Conservation (phyloP, 1,139 yeast species). For the Taphrina sp. region DNA sequence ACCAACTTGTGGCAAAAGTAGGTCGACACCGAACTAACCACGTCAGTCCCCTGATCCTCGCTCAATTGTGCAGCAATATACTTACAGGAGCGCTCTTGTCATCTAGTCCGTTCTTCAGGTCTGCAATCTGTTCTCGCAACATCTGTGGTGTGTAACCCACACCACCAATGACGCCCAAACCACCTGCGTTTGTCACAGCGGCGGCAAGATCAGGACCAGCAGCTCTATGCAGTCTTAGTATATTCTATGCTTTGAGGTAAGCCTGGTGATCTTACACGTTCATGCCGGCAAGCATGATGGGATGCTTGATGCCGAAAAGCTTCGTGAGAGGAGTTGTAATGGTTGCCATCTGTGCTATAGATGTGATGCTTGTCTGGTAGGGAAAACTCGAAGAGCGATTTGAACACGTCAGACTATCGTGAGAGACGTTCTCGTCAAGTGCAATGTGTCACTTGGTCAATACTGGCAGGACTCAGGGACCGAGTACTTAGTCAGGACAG, state of each 20-base stretch:
- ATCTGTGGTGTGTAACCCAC: constrained; percentile 40
- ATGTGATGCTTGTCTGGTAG: too few species aligned
- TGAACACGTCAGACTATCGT: too few species aligned
- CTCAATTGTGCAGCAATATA: constrained; percentile 8
- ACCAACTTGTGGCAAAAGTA: constrained; percentile 41
- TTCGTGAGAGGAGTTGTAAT: constrained; percentile 40
- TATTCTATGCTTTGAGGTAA: constrained; percentile 27
- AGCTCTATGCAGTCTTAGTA: neutral
- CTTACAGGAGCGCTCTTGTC: constrained; percentile 36
- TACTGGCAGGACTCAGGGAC: too few species aligned
- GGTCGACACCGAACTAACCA: constrained; percentile 41
- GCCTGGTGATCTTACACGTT: too few species aligned
- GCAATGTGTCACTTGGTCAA: too few species aligned
- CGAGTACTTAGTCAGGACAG: too few species aligned
- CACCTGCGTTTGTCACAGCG: constrained; percentile 43
- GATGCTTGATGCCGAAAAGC: constrained; percentile 41
- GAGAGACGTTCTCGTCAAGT: too few species aligned
- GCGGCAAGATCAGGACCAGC: constrained; percentile 42
- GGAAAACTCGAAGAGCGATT: too few species aligned
- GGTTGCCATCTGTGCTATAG: constrained; percentile 1
- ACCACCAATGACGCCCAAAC: constrained; percentile 42
- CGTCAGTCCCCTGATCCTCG: too few species aligned
- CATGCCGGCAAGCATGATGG: constrained; percentile 42
- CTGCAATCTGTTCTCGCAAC: constrained; percentile 40
- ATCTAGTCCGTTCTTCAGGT: constrained; percentile 38